phyloP scores from a whole-genome alignment of 805 yeast genomes.

The Komagataella mondaviorum region DNA sequence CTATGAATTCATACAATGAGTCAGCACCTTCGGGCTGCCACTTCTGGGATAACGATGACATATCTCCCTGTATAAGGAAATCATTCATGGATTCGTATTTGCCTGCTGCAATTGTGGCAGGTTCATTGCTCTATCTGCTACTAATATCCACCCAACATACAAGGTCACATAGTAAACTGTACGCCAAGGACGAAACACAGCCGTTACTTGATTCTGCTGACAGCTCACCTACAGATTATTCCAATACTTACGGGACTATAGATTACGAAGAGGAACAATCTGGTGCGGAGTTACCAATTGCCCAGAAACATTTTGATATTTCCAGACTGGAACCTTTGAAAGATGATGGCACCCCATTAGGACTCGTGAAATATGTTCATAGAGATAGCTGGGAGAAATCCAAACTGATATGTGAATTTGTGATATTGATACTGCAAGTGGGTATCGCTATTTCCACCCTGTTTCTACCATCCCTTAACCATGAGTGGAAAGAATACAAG shows the following conservation, averaged over 20 bases:
- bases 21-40: not conserved
- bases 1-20: not conserved
- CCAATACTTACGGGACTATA: not conserved
- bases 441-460: conserved; percentile 21
- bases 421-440: conserved; percentile 24
- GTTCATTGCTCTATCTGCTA: conserved; percentile 2
- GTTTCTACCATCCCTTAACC: conserved; percentile 14
- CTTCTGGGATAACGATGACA: conserved; percentile 3
- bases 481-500: conserved; percentile 20
- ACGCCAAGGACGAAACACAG: conserved; percentile 4
- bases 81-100: not conserved
- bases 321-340: conserved; percentile 36
- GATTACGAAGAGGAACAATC: not conserved
- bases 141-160: not conserved
- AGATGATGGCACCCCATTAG: conserved; percentile 52
- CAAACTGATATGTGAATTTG: conserved; percentile 32
- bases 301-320: conserved; percentile 56
- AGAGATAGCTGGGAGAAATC: conserved; percentile 40
- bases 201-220: conserved; percentile 1
- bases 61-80: not conserved
- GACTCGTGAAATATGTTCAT: conserved; percentile 29
- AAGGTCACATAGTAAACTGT: not conserved
- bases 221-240: not conserved
- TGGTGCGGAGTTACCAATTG: conserved; percentile 13
- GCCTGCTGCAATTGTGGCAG: conserved; percentile 5